Conservation (phyloP, 2,329 filamentous ascomycete species). For the Hypoxylon sp. region DNA sequence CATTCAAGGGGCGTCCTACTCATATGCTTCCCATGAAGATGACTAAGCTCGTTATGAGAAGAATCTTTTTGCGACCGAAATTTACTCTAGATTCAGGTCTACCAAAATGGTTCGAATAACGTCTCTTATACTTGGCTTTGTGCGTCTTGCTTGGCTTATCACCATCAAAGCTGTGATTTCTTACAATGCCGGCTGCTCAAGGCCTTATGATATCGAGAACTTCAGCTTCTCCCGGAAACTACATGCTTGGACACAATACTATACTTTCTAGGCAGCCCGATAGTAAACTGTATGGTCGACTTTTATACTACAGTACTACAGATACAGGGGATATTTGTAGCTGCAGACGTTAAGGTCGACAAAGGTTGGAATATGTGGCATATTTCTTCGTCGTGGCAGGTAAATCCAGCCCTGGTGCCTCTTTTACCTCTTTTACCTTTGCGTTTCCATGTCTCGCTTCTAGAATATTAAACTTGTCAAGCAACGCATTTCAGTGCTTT, state of each 20-base stretch:
- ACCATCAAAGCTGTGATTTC: conserved; percentile 25
- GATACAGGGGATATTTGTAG: conserved; percentile 4
- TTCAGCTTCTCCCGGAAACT: conserved; percentile 15
- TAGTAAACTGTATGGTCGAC: conserved; percentile 3
- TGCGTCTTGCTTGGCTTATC: conserved; percentile 27
- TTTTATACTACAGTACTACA: not conserved
- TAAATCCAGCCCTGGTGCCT: not conserved
- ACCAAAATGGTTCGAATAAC: not conserved
- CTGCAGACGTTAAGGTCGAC: conserved; percentile 1
- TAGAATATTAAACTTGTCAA: not conserved
- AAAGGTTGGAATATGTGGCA: not conserved
- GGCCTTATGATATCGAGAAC: conserved; percentile 33
- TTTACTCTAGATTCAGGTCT: conserved; percentile 4
- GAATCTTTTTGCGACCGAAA: not conserved
- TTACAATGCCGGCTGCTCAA: conserved; percentile 32
- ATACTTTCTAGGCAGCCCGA: conserved; percentile 1
- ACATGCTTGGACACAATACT: conserved; percentile 20
- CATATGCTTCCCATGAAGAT: not conserved
- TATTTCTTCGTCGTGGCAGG: conserved; percentile 5
- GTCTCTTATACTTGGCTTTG: not conserved
- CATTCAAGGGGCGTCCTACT: not conserved
- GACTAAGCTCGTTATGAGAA: not conserved
- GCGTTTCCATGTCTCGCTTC: not conserved
- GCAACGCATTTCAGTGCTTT: not conserved
- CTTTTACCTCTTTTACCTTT: not conserved